phyloP scores from a whole-genome alignment of 805 yeast genomes.

The Saturnispora gosingensis region DNA sequence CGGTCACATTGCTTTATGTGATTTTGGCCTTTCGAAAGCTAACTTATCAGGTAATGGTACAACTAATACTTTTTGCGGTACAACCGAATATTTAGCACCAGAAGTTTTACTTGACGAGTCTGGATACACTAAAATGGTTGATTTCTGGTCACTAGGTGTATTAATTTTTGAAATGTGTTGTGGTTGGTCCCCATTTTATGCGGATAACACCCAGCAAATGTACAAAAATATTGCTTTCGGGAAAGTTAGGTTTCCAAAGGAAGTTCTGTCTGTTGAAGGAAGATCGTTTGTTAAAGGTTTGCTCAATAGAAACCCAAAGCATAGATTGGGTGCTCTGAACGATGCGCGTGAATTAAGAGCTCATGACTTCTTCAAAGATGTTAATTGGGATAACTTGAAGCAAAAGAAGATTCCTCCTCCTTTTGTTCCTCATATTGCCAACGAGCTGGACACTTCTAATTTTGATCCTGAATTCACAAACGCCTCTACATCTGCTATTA shows the following conservation, averaged over 20 bases:
- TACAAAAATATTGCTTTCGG: conserved; percentile 98
- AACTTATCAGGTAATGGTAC: conserved; percentile 79
- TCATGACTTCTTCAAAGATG: conserved; percentile 84
- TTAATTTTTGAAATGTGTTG: conserved; percentile 98
- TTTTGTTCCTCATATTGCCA: conserved; percentile 83
- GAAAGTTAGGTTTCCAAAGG: conserved; percentile 94
- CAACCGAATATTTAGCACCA: conserved; percentile 96
- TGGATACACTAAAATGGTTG: conserved; percentile 98
- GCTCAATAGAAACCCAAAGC: conserved; percentile 90
- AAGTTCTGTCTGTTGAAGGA: conserved; percentile 86
- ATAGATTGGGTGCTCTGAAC: conserved; percentile 81
- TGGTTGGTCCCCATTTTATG: conserved; percentile 99
- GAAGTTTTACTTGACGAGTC: conserved; percentile 91
- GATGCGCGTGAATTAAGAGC: conserved; percentile 91
- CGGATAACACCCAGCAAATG: conserved; percentile 97
- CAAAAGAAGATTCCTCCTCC: conserved; percentile 91
- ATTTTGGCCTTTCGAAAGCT: conserved; percentile 93
- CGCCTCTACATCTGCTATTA: conserved; percentile 77
- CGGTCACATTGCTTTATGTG: conserved; percentile 96
- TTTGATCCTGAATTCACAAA: conserved; percentile 97
- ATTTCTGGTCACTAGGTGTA: conserved; percentile 97
- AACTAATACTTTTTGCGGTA: conserved; percentile 96
- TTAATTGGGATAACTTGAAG: conserved; percentile 78
- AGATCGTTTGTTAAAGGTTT: conserved; percentile 92
- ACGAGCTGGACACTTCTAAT: conserved; percentile 91